phyloP scores from a whole-genome alignment of 2,329 filamentous ascomycete species.

The Calonectria pseudoreteaudii region DNA sequence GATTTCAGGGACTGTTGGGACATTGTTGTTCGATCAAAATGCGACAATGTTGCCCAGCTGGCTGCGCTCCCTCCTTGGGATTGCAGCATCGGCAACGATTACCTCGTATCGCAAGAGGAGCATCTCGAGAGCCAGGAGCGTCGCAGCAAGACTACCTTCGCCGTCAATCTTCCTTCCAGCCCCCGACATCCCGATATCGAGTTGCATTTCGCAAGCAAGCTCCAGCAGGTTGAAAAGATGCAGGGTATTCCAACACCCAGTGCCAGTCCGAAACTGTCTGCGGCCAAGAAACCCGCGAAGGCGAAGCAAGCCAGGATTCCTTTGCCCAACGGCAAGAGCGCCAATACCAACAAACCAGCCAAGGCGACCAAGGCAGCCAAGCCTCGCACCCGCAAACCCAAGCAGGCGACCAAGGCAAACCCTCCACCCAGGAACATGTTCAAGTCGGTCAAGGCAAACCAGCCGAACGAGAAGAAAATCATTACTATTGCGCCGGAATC shows the following conservation, averaged over 20 bases:
- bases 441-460: constrained; percentile 35
- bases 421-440: constrained; percentile 56
- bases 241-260: constrained; percentile 69
- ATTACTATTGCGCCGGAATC: constrained; percentile 13
- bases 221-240: constrained; percentile 55
- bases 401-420: constrained; percentile 50
- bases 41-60: constrained; percentile 85
- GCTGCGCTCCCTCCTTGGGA: constrained; percentile 73
- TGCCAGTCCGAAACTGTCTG: constrained; percentile 65
- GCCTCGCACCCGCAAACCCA: constrained; percentile 48
- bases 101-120: constrained; percentile 59
- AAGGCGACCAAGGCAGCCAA: constrained; percentile 43
- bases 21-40: constrained; percentile 85
- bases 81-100: constrained; percentile 62
- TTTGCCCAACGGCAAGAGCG: constrained; percentile 49
- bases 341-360: constrained; percentile 27
- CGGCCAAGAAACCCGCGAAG: constrained; percentile 54
- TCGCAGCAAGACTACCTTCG: constrained; percentile 52
- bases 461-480: constrained; percentile 35
- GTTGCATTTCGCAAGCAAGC: constrained; percentile 46
- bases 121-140: constrained; percentile 54
- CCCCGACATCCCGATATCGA: constrained; percentile 34
- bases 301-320: constrained; percentile 65
- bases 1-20: constrained; percentile 97
- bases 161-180: constrained; percentile 44